These are phyloP conservation scores for Backusella macrospora DNA, from an alignment of 192 early-diverging fungal species.

Conservation along the genomic window DNA sequence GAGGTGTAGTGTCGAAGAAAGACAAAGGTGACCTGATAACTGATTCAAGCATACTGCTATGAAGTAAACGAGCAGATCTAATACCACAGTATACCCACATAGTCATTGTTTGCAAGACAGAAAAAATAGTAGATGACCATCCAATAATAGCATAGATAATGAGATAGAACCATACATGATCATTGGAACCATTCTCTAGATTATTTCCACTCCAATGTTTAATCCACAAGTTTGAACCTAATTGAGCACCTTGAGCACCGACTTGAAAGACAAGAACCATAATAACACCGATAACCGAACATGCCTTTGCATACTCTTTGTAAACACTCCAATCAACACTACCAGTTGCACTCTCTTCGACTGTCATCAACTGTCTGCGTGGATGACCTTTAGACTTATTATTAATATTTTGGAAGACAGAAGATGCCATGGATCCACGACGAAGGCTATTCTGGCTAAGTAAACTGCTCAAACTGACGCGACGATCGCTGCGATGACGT, in stretches of 20 bases:
- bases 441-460: conserved; percentile 49
- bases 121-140: conserved; percentile 62
- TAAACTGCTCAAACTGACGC: conserved; percentile 19
- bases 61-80: conserved; percentile 74
- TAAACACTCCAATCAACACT: conserved; percentile 82
- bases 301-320: conserved; percentile 75
- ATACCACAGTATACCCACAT: conserved; percentile 82
- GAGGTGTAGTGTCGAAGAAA: conserved; percentile 79
- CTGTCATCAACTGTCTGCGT: conserved; percentile 59
- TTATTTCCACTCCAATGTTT: conserved; percentile 75
- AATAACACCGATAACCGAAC: conserved; percentile 57
- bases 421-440: conserved; percentile 57
- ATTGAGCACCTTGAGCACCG: conserved; percentile 57
- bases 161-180: conserved; percentile 63
- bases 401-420: conserved; percentile 30
- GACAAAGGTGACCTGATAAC: conserved; percentile 71
- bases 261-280: conserved; percentile 63
- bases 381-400: conserved; percentile 8
- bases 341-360: conserved; percentile 84
- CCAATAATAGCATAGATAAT: conserved; percentile 82
- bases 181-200: conserved; percentile 38
- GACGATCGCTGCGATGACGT: not conserved
- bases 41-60: conserved; percentile 75
- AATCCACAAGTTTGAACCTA: conserved; percentile 68
- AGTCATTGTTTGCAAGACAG: conserved; percentile 68